A percentile compares a stretch with the other conserved stretches of the same genome.
These are phyloP conservation scores for Escallonia rubra DNA, from an alignment of 129 eudicot species.

Conservation along the genomic window DNA sequence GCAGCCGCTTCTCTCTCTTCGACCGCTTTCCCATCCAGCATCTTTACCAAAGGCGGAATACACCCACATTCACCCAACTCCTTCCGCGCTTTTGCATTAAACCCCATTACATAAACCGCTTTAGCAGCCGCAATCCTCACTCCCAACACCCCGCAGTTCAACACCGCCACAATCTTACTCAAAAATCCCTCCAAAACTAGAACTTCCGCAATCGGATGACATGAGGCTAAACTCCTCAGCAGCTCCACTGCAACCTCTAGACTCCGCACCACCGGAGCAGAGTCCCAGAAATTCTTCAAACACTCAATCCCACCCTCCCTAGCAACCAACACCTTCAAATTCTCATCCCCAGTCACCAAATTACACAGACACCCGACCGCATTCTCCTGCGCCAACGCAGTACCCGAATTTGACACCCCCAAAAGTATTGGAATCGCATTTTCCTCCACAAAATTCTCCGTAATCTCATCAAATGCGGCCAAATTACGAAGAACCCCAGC, in stretches of 20 bases:
- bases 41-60: conserved; percentile 38
- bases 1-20: conserved; percentile 65
- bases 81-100: conserved; percentile 32
- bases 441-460: conserved; percentile 49
- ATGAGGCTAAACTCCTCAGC: conserved; percentile 43
- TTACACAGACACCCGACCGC: conserved; percentile 62
- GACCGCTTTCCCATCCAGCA: conserved; percentile 59
- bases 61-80: conserved; percentile 72
- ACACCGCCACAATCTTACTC: conserved; percentile 21
- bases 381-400: conserved; percentile 58
- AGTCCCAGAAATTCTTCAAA: conserved; percentile 58
- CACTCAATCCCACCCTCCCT: conserved; percentile 52
- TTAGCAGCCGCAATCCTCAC: conserved; percentile 61
- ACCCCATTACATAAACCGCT: conserved; percentile 45
- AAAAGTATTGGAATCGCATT: conserved; percentile 38
- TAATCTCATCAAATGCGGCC: conserved; percentile 30
- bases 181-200: conserved; percentile 38
- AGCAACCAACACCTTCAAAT: conserved; percentile 42
- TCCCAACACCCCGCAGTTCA: conserved; percentile 47
- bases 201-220: conserved; percentile 39
- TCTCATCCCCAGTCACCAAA: conserved; percentile 36
- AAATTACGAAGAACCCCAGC: conserved; percentile 59
- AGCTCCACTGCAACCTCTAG: conserved; percentile 52
- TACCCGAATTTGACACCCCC: conserved; percentile 48
- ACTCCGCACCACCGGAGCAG: conserved; percentile 19